Evolutionary conservation across 2,329 filamentous ascomycete genomes (phyloP).

Genomic region (Ceratocystis harringtonii): DNA sequence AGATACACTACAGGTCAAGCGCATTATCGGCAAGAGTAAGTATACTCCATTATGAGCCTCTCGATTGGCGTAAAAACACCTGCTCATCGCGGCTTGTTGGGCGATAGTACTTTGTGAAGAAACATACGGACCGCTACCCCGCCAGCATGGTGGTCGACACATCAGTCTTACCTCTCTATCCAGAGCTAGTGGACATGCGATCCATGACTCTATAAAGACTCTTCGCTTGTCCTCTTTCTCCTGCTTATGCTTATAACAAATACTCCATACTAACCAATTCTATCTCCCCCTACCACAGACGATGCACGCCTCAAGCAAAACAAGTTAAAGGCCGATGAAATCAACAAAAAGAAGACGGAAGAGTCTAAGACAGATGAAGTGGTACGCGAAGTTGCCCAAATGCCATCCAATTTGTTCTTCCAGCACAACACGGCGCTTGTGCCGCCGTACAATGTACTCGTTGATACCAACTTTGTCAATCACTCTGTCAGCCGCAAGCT

Average conservation of each 20-base stretch:
- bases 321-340: constrained; percentile 47
- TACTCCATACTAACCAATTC: background rate
- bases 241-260: background rate
- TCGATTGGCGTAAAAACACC: too few relatives aligned
- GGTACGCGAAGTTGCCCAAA: constrained; percentile 65
- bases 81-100: background rate
- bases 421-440: constrained; percentile 74
- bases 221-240: background rate
- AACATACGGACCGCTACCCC: background rate
- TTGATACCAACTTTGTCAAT: constrained; percentile 82
- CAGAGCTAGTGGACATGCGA: background rate
- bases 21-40: constrained; percentile 55
- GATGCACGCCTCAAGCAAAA: constrained; percentile 77
- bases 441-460: constrained; percentile 64
- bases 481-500: constrained; percentile 88
- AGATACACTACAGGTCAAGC: constrained; percentile 44
- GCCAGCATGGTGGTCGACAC: background rate
- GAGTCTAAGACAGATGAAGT: constrained; percentile 43
- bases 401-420: constrained; percentile 75
- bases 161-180: background rate
- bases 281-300: constrained; percentile 22
- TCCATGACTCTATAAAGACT: background rate
- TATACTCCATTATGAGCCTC: background rate
- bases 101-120: background rate
- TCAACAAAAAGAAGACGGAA: constrained; percentile 41